These are phyloP conservation scores for Syncephalastrum sp. DNA, from an alignment of 371 early-diverging fungal species.

Conservation along the genomic window DNA sequence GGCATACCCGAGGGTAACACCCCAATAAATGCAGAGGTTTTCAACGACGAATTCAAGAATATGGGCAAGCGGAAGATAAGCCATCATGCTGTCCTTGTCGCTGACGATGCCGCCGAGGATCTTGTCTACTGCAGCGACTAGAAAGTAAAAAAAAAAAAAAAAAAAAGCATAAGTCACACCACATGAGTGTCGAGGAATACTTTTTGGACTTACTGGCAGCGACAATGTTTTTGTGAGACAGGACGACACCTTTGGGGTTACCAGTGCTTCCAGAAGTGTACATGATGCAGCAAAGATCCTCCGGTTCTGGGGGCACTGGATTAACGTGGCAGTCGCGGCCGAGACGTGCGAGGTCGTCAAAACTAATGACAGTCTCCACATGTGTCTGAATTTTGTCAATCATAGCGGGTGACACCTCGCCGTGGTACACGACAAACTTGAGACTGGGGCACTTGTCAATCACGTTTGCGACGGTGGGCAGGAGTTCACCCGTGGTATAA, in stretches of 20 bases:
- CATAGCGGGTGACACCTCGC: constrained; percentile 53
- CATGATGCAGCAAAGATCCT: constrained; percentile 90
- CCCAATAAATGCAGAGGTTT: constrained; percentile 69
- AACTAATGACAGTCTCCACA: constrained; percentile 24
- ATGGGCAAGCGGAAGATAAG: constrained; percentile 96
- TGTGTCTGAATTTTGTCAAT: constrained; percentile 28
- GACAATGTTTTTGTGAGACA: constrained; percentile 87
- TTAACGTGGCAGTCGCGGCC: constrained; percentile 67
- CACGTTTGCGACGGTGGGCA: constrained; percentile 69
- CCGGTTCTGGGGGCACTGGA: constrained; percentile 63
- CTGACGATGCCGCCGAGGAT: constrained; percentile 48
- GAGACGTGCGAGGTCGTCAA: constrained; percentile 59
- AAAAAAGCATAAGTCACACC: no score
- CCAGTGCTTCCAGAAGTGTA: constrained; percentile 97
- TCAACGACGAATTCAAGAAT: constrained; percentile 87
- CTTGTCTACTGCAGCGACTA: constrained; percentile 62
- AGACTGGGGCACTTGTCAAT: constrained; percentile 64
- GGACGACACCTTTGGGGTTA: constrained; percentile 85
- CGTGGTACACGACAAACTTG: constrained; percentile 74
- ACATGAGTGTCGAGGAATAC: neutral
- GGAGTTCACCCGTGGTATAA: constrained; percentile 81
- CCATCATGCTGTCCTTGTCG: constrained; percentile 70
- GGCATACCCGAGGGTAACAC: constrained; percentile 89
- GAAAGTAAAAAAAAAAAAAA: constrained; percentile 6
- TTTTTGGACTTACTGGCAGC: constrained; percentile 52